Conservation (phyloP, 345 rosid genomes). For the Sonneratia caseolaris region DNA sequence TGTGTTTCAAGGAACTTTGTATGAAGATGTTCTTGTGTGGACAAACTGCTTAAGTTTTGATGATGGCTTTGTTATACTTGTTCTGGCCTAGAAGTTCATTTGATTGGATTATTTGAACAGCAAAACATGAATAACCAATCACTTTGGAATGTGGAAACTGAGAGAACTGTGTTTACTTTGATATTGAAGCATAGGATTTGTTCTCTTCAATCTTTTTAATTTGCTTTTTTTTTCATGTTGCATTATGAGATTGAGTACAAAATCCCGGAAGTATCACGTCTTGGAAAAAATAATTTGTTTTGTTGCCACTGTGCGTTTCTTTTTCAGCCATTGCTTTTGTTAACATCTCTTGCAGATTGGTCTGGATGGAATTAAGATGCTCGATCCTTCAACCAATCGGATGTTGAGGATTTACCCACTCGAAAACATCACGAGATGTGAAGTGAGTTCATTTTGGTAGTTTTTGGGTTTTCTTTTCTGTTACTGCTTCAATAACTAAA, state of each 20-base stretch:
- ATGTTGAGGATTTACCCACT: conserved; percentile 92
- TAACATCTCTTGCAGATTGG: conserved; percentile 52
- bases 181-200: neutral
- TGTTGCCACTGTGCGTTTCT: neutral
- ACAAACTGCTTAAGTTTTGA: neutral
- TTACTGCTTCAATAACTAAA: neutral
- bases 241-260: neutral
- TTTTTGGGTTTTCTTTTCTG: conserved; percentile 6
- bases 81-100: neutral
- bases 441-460: conserved; percentile 36
- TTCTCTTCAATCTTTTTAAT: neutral
- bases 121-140: neutral
- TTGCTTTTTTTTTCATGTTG: neutral
- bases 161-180: neutral
- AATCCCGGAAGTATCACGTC: neutral
- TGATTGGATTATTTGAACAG: neutral
- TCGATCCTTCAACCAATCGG: conserved; percentile 76
- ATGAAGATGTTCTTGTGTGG: neutral
- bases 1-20: neutral
- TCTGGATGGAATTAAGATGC: conserved; percentile 96
- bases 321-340: neutral
- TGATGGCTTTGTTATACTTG: neutral
- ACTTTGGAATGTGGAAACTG: neutral
- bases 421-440: conserved; percentile 93
- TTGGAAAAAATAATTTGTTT: neutral